A percentile compares a stretch with the other conserved stretches of the same genome.
These are phyloP conservation scores for Tilletia walkeri DNA, from an alignment of 1,284 basidiomycete species.

Conservation along the genomic window DNA sequence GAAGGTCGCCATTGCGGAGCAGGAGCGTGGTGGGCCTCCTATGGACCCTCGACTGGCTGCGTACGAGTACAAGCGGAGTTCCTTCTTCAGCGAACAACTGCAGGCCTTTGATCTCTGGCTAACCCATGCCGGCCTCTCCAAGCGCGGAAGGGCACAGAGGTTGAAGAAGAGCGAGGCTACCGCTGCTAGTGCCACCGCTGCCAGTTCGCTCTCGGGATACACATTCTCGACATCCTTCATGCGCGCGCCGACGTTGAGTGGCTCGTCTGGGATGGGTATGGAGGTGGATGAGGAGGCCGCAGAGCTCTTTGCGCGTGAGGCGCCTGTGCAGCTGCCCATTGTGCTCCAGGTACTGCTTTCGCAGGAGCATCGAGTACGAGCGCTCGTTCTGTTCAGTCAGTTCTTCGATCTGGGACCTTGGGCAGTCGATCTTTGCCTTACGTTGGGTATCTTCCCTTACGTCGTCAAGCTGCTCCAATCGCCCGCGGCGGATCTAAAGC, in stretches of 20 bases:
- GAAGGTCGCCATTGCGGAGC: constrained; percentile 60
- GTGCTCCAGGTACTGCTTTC: constrained; percentile 94
- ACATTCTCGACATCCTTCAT: neutral
- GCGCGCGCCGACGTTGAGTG: neutral
- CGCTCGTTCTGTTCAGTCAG: constrained; percentile 91
- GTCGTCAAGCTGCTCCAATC: constrained; percentile 94
- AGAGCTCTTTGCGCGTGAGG: constrained; percentile 61
- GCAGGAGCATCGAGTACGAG: constrained; percentile 90
- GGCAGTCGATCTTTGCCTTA: constrained; percentile 93
- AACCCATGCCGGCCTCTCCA: constrained; percentile 55
- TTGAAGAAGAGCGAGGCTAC: constrained; percentile 68
- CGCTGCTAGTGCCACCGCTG: constrained; percentile 72
- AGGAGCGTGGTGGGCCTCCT: constrained; percentile 51
- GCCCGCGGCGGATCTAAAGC: constrained; percentile 87
- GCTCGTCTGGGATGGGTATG: constrained; percentile 39
- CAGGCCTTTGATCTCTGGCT: constrained; percentile 99
- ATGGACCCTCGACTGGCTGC: constrained; percentile 55
- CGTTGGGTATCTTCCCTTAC: constrained; percentile 99
- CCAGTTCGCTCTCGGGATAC: constrained; percentile 26
- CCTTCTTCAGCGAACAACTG: constrained; percentile 93
- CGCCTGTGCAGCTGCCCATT: constrained; percentile 93
- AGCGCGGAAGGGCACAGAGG: constrained; percentile 28
- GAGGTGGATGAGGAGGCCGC: constrained; percentile 57
- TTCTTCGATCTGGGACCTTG: constrained; percentile 97
- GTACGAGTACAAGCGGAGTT: constrained; percentile 74